These are phyloP conservation scores for Cryphonectria nitschkei DNA, from an alignment of 2,329 filamentous ascomycete species.

Conservation along the genomic window DNA sequence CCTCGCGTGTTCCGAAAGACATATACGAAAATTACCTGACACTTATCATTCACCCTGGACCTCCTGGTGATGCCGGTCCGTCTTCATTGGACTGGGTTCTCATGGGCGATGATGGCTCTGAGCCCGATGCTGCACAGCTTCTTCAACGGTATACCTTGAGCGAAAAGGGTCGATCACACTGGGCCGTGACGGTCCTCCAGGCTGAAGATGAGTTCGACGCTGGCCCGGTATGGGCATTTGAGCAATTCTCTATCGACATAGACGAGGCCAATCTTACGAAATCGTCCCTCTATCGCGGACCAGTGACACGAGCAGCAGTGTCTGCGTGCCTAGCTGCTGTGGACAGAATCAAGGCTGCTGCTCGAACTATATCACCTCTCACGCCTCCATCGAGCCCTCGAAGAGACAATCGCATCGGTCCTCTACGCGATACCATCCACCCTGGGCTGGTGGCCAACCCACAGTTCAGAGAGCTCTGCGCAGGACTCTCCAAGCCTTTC, in stretches of 20 bases:
- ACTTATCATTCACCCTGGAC: constrained; percentile 46
- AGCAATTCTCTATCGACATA: constrained; percentile 47
- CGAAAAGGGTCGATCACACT: constrained; percentile 41
- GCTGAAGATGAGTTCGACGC: constrained; percentile 47
- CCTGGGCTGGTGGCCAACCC: constrained; percentile 35
- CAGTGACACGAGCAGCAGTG: constrained; percentile 44
- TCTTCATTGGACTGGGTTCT: constrained; percentile 48
- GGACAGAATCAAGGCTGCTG: constrained; percentile 39
- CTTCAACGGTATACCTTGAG: constrained; percentile 36
- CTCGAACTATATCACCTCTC: constrained; percentile 31
- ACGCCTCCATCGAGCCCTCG: constrained; percentile 28
- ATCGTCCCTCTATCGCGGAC: constrained; percentile 45
- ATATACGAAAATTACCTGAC: constrained; percentile 44
- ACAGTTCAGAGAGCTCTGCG: constrained; percentile 37
- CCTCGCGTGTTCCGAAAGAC: constrained; percentile 41
- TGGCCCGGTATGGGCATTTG: constrained; percentile 49
- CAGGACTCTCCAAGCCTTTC: constrained; percentile 41
- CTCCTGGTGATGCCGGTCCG: constrained; percentile 46
- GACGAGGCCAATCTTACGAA: constrained; percentile 45
- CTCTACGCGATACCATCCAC: constrained; percentile 20
- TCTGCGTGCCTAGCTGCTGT: constrained; percentile 43
- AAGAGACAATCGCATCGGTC: constrained; percentile 4
- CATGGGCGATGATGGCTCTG: constrained; percentile 46
- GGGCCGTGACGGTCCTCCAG: constrained; percentile 46
- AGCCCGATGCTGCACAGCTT: constrained; percentile 37